Evolutionary conservation across 78 protist genomes (phyloP).

Genomic region (Dictyostelium citrinum): DNA sequence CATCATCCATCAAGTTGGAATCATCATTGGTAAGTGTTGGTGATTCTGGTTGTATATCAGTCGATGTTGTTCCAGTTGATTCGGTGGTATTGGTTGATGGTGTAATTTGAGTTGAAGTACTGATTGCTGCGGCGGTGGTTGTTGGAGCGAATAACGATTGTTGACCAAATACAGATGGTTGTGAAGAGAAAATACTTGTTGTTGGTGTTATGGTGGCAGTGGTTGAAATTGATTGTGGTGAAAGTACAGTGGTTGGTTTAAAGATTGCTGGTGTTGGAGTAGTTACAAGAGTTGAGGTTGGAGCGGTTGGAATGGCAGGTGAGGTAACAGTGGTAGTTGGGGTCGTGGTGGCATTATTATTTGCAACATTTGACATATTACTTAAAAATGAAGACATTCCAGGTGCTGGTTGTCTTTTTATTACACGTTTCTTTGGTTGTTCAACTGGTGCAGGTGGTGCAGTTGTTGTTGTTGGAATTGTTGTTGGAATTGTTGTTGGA

Average conservation of each 20-base stretch:
- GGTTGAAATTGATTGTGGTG: background rate
- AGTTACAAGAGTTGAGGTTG: background rate
- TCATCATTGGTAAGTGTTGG: background rate
- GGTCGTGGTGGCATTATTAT: background rate
- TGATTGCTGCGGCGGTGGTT: background rate
- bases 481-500: no score
- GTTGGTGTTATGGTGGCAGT: background rate
- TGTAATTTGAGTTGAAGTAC: background rate
- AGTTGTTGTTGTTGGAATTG: background rate
- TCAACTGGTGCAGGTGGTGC: background rate
- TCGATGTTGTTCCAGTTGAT: background rate
- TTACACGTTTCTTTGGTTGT: background rate
- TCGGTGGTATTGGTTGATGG: background rate
- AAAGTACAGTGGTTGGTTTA: background rate
- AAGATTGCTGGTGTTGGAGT: background rate
- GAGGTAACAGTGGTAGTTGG: background rate
- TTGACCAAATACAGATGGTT: background rate
- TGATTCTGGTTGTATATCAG: slow-evolving; percentile 6
- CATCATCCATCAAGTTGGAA: background rate
- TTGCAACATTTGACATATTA: background rate
- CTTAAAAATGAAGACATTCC: background rate
- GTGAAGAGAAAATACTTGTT: background rate
- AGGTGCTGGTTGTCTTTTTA: background rate
- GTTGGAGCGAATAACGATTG: background rate
- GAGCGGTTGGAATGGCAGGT: background rate